These are phyloP conservation scores for Tausonia pullulans DNA, from an alignment of 1,284 basidiomycete species.

Conservation along the genomic window DNA sequence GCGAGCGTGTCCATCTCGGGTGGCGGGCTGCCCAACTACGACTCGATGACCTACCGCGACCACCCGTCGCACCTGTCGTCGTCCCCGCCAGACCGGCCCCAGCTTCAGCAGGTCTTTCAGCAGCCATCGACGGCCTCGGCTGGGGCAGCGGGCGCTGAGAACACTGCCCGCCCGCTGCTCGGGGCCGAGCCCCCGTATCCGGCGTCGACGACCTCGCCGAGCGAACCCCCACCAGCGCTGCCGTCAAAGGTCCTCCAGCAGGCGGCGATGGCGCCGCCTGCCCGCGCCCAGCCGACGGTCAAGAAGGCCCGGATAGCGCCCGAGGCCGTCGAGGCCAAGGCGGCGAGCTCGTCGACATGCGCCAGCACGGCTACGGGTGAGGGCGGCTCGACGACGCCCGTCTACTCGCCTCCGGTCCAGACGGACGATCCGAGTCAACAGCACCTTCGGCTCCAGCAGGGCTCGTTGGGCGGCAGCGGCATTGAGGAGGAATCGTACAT, in stretches of 20 bases:
- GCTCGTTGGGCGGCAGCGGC: not conserved
- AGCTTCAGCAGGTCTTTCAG: not conserved
- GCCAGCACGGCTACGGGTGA: too few species aligned
- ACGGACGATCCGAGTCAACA: too few species aligned
- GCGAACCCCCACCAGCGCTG: too few species aligned
- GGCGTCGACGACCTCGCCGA: too few species aligned
- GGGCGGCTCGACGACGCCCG: too few species aligned
- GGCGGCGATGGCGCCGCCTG: too few species aligned
- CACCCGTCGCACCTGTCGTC: not conserved
- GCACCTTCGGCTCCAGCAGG: not conserved
- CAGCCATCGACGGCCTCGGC: not conserved
- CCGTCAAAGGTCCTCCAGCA: too few species aligned
- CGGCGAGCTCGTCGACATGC: not conserved
- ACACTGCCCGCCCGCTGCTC: too few species aligned
- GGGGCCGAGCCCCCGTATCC: too few species aligned
- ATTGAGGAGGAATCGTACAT: slow-evolving; percentile 11
- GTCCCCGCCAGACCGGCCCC: not conserved
- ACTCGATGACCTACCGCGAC: slow-evolving; percentile 10
- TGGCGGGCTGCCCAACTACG: slow-evolving; percentile 11
- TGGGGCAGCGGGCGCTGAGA: not conserved
- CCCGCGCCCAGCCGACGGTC: not conserved
- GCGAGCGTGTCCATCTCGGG: too few species aligned
- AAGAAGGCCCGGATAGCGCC: slow-evolving; percentile 2
- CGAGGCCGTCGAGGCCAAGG: not conserved
- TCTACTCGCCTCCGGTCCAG: too few species aligned